Evolutionary conservation across 371 early-diverging fungal genomes (phyloP).

Genomic region (Mortierella polycephala): DNA sequence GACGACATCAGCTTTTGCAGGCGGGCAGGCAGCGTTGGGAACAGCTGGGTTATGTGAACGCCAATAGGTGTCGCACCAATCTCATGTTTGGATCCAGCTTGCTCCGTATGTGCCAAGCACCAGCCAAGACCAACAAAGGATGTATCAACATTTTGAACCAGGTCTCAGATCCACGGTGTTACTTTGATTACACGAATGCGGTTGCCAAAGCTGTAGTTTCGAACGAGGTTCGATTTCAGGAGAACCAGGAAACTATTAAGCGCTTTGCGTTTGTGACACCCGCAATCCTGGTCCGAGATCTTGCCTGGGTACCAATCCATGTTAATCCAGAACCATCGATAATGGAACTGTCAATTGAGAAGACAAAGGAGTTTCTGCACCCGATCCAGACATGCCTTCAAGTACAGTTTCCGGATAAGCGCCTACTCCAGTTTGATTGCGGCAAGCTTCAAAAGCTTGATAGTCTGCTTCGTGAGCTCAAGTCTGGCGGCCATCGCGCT

Average conservation of each 20-base stretch:
- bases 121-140: slow-evolving; percentile 13
- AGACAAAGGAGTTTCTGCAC: slow-evolving; percentile 62
- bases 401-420: slow-evolving; percentile 87
- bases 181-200: slow-evolving; percentile 37
- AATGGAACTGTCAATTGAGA: slow-evolving; percentile 10
- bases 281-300: slow-evolving; percentile 57
- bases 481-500: slow-evolving; percentile 84
- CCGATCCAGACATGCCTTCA: slow-evolving; percentile 69
- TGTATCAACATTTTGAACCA: slow-evolving; percentile 29
- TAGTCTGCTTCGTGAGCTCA: slow-evolving; percentile 78
- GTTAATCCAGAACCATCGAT: slow-evolving; percentile 11
- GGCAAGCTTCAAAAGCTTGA: slow-evolving; percentile 90
- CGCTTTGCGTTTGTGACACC: slow-evolving; percentile 82
- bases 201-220: slow-evolving; percentile 56
- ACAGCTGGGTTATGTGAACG: slow-evolving; percentile 43
- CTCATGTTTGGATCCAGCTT: slow-evolving; percentile 35
- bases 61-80: slow-evolving; percentile 29
- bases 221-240: slow-evolving; percentile 59
- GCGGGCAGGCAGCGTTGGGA: slow-evolving; percentile 34
- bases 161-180: slow-evolving; percentile 32
- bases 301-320: slow-evolving; percentile 30
- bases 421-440: slow-evolving; percentile 88
- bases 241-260: slow-evolving; percentile 60
- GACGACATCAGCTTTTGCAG: slow-evolving; percentile 29
- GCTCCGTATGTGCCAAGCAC: slow-evolving; percentile 21